Conservation (phyloP, 75 land plant species). For the Ceratopteris richardii region DNA sequence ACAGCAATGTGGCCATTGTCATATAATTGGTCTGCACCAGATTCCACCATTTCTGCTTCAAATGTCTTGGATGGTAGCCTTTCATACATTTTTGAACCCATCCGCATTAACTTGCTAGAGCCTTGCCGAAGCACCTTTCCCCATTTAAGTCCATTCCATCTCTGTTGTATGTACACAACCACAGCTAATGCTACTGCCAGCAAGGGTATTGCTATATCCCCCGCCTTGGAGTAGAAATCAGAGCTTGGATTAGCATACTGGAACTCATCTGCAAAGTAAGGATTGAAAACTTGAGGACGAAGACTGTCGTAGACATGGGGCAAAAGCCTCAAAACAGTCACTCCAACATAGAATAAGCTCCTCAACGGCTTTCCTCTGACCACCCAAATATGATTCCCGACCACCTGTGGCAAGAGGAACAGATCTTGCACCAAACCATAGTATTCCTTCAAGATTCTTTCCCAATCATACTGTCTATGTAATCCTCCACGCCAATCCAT, state of each 20-base stretch:
- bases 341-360: slow-evolving; percentile 46
- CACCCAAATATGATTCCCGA: slow-evolving; percentile 50
- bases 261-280: slow-evolving; percentile 41
- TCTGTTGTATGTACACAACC: slow-evolving; percentile 54
- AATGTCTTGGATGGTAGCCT: slow-evolving; percentile 45
- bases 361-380: slow-evolving; percentile 44
- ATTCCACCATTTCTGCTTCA: slow-evolving; percentile 50
- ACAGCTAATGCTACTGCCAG: slow-evolving; percentile 37
- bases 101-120: slow-evolving; percentile 26
- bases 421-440: slow-evolving; percentile 65
- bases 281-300: slow-evolving; percentile 38
- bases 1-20: no score
- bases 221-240: slow-evolving; percentile 56
- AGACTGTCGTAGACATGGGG: slow-evolving; percentile 57
- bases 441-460: slow-evolving; percentile 39
- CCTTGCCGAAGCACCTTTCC: slow-evolving; percentile 14
- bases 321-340: slow-evolving; percentile 46
- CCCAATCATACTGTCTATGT: slow-evolving; percentile 33
- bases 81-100: slow-evolving; percentile 47
- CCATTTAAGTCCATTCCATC: slow-evolving; percentile 37
- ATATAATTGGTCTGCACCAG: neutral
- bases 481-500: slow-evolving; percentile 15
- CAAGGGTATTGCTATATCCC: slow-evolving; percentile 48
- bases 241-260: slow-evolving; percentile 51
- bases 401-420: slow-evolving; percentile 66